phyloP scores from a whole-genome alignment of 2,329 filamentous ascomycete genomes.

The Cordyceps tenuipes region DNA sequence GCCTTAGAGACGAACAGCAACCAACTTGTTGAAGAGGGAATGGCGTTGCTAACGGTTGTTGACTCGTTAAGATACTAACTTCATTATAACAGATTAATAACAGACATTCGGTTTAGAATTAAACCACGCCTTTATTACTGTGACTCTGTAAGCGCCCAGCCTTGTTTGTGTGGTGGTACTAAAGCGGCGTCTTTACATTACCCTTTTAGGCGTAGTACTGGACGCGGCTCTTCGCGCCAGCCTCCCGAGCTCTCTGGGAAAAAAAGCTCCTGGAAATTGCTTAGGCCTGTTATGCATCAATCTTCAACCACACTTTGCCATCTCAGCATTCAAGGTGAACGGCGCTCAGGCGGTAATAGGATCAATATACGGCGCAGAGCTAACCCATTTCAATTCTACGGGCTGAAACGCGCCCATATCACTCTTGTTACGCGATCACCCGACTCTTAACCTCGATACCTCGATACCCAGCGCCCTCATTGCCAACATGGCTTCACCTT shows the following conservation, averaged over 20 bases:
- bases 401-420: neutral
- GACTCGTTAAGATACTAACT: too few species aligned
- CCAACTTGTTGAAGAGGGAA: too few species aligned
- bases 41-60: too few species aligned
- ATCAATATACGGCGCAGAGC: neutral
- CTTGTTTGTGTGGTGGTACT: neutral
- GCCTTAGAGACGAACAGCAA: neutral
- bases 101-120: too few species aligned
- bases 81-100: too few species aligned
- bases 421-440: neutral
- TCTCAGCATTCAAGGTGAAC: neutral
- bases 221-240: slow-evolving; percentile 1
- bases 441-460: neutral
- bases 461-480: neutral
- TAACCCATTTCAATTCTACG: neutral
- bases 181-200: slow-evolving; percentile 1
- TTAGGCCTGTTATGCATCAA: neutral
- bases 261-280: slow-evolving; percentile 11
- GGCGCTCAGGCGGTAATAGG: neutral
- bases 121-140: too few species aligned
- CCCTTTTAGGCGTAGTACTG: neutral
- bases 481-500: slow-evolving; percentile 26
- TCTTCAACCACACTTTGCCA: neutral
- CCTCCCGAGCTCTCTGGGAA: slow-evolving; percentile 9
- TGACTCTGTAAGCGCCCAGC: too few species aligned